A percentile compares a stretch with the other conserved stretches of the same genome.
phyloP scores from a whole-genome alignment of 768 basidiomycete species.

The Nidula microcarpa region DNA sequence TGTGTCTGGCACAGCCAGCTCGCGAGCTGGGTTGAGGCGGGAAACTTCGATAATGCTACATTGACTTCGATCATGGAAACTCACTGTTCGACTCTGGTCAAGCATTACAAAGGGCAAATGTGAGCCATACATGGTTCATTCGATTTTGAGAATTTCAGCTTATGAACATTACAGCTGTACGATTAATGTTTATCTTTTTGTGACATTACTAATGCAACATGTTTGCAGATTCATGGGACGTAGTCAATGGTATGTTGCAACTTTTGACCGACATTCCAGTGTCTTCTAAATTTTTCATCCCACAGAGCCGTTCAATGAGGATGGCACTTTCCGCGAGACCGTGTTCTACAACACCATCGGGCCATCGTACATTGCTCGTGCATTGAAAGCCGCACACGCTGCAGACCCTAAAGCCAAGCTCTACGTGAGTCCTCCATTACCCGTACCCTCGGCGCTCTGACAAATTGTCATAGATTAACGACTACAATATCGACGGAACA shows the following conservation, averaged over 20 bases:
- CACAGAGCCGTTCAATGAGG: conserved; percentile 43
- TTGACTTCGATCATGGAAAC: conserved; percentile 41
- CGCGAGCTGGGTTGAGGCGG: conserved; percentile 44
- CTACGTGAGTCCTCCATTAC: conserved; percentile 23
- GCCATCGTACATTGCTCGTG: conserved; percentile 34
- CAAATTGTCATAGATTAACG: conserved; percentile 14
- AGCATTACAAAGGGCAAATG: conserved; percentile 44
- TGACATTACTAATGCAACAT: background rate
- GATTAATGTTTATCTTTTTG: background rate
- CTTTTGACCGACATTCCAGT: no score
- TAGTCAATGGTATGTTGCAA: conserved; percentile 30
- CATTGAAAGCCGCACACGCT: conserved; percentile 37
- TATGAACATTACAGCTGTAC: background rate
- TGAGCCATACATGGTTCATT: conserved; percentile 13
- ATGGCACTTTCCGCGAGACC: conserved; percentile 40
- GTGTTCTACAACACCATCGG: conserved; percentile 41
- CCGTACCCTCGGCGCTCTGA: background rate
- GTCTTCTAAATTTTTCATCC: no score
- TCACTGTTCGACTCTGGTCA: conserved; percentile 47
- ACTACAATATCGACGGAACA: conserved; percentile 20
- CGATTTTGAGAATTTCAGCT: background rate
- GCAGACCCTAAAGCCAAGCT: conserved; percentile 45
- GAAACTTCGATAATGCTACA: conserved; percentile 36
- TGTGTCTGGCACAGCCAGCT: conserved; percentile 53
- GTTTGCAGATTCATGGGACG: conserved; percentile 34